These are phyloP conservation scores for Abelmoschus esculentus DNA, from an alignment of 345 rosid species.

Conservation along the genomic window DNA sequence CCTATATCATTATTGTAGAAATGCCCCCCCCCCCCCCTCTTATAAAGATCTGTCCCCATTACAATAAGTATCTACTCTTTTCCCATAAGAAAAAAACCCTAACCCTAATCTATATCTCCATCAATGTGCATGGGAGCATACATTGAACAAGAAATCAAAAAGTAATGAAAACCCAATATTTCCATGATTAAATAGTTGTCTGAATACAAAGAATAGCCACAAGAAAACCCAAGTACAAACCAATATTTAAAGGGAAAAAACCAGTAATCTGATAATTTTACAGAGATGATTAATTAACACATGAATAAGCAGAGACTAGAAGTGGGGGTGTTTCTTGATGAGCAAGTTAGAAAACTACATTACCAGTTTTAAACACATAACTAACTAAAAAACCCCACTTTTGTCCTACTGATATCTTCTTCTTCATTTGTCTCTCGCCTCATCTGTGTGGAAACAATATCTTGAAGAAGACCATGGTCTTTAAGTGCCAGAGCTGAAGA, in stretches of 20 bases:
- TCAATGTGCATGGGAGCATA: neutral
- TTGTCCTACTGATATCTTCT: constrained; percentile 10
- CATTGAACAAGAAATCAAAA: neutral
- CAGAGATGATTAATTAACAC: neutral
- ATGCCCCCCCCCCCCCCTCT: constrained; percentile 6
- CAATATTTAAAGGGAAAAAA: too few relatives aligned
- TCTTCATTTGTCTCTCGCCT: constrained; percentile 32
- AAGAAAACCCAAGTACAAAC: neutral
- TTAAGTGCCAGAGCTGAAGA: constrained; percentile 27
- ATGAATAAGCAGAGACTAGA: neutral
- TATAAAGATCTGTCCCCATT: neutral
- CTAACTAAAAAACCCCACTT: neutral
- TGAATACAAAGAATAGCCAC: constrained; percentile 23
- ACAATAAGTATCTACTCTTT: neutral
- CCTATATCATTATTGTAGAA: constrained; percentile 6
- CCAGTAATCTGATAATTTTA: neutral
- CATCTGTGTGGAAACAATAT: constrained; percentile 73
- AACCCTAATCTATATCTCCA: constrained; percentile 27
- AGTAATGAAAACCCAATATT: constrained; percentile 12
- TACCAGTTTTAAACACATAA: constrained; percentile 19
- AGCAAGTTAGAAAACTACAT: constrained; percentile 26
- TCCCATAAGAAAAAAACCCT: constrained; percentile 28
- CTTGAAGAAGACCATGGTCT: constrained; percentile 91
- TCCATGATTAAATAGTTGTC: constrained; percentile 13
- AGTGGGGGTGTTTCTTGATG: too few relatives aligned